These are phyloP conservation scores for Clavariopsis aquatica DNA, from an alignment of 495 filamentous ascomycete species.

Conservation along the genomic window DNA sequence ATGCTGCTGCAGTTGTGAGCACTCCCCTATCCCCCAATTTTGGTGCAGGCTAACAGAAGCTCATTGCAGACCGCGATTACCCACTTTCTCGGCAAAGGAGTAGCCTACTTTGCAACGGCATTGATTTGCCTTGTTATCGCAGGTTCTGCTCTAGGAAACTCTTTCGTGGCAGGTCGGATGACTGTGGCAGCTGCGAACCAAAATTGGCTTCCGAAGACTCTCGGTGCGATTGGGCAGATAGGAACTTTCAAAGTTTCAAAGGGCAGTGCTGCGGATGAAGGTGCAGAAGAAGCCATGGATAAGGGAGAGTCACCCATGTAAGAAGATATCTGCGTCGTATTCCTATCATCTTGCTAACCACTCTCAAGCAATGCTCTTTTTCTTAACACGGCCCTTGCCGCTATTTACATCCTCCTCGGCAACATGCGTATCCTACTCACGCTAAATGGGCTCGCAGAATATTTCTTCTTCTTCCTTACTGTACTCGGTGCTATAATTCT, in stretches of 20 bases:
- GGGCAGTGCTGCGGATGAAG: slow-evolving; percentile 1
- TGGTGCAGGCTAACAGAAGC: not conserved
- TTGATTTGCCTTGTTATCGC: slow-evolving; percentile 56
- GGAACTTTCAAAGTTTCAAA: slow-evolving; percentile 17
- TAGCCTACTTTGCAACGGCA: slow-evolving; percentile 51
- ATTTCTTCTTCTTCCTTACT: slow-evolving; percentile 60
- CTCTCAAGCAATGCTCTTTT: slow-evolving; percentile 53
- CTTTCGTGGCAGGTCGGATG: slow-evolving; percentile 59
- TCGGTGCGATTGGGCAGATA: slow-evolving; percentile 48
- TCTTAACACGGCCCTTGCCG: slow-evolving; percentile 51
- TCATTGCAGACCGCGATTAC: slow-evolving; percentile 53
- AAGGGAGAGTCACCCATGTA: slow-evolving; percentile 35
- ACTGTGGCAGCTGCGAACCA: slow-evolving; percentile 57
- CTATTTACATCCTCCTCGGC: slow-evolving; percentile 57
- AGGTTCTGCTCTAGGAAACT: slow-evolving; percentile 58
- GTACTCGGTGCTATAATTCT: slow-evolving; percentile 55
- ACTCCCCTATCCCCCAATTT: not conserved
- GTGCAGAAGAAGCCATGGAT: slow-evolving; percentile 17
- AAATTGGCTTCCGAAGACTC: slow-evolving; percentile 52
- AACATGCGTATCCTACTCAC: slow-evolving; percentile 59
- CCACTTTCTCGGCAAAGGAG: slow-evolving; percentile 51
- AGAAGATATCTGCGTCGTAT: slow-evolving; percentile 45
- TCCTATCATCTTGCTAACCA: not conserved
- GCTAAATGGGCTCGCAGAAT: slow-evolving; percentile 59
- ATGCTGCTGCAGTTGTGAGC: slow-evolving; percentile 59